Conservation (phyloP, 768 basidiomycete genomes). For the Leccinum fibrillosum region DNA sequence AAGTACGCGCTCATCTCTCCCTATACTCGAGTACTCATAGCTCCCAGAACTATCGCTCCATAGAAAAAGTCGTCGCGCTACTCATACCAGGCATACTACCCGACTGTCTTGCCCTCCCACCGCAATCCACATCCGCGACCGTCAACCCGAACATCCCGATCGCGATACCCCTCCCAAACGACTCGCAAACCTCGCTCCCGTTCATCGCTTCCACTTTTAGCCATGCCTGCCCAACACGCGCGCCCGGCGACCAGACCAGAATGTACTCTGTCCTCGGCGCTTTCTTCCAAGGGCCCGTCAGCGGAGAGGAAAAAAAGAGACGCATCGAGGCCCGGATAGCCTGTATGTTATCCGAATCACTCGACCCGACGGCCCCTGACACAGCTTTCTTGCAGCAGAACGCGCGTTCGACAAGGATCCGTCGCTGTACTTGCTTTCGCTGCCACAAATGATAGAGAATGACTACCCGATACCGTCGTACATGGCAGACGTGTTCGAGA, state of each 20-base stretch:
- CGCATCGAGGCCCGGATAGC: slow-evolving; percentile 45
- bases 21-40: not conserved
- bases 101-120: slow-evolving; percentile 67
- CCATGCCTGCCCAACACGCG: slow-evolving; percentile 89
- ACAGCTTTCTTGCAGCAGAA: slow-evolving; percentile 43
- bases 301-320: slow-evolving; percentile 73
- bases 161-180: slow-evolving; percentile 36
- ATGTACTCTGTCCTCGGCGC: slow-evolving; percentile 84
- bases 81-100: slow-evolving; percentile 86
- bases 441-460: slow-evolving; percentile 91
- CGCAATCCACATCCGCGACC: slow-evolving; percentile 66
- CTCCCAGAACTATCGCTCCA: slow-evolving; percentile 62
- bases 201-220: slow-evolving; percentile 82
- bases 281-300: slow-evolving; percentile 81
- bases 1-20: slow-evolving; percentile 44
- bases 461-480: slow-evolving; percentile 90
- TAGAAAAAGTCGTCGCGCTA: slow-evolving; percentile 76
- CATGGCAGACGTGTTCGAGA: slow-evolving; percentile 66
- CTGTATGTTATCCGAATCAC: slow-evolving; percentile 23
- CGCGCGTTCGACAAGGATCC: slow-evolving; percentile 61
- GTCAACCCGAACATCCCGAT: slow-evolving; percentile 55
- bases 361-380: slow-evolving; percentile 3
- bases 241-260: slow-evolving; percentile 81
- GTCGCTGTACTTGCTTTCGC: slow-evolving; percentile 65
- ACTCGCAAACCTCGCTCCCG: slow-evolving; percentile 42